A percentile compares a stretch with the other conserved stretches of the same genome.
Conservation (phyloP, 345 rosid species). For the Aurinia saxatilis region DNA sequence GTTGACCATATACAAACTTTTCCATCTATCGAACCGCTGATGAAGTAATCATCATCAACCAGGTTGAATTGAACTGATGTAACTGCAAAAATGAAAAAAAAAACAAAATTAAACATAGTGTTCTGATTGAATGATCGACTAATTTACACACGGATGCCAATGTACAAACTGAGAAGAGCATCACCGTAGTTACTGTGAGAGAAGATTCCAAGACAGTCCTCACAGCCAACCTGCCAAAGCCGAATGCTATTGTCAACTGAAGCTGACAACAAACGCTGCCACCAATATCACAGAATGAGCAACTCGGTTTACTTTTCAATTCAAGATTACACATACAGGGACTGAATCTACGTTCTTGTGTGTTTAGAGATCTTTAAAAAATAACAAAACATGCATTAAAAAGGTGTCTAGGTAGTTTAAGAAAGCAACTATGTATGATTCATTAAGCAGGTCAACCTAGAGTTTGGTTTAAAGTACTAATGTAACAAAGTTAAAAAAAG, state of each 20-base stretch:
- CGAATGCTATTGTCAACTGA: slow-evolving; percentile 72
- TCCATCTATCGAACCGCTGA: slow-evolving; percentile 84
- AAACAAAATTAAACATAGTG: not conserved
- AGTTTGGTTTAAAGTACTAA: slow-evolving; percentile 10
- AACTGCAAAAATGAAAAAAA: slow-evolving; percentile 42
- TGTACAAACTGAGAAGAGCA: not conserved
- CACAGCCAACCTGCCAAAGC: slow-evolving; percentile 56
- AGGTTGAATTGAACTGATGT: slow-evolving; percentile 85
- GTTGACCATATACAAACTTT: slow-evolving; percentile 77
- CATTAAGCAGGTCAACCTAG: not conserved
- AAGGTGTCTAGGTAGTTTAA: too few species aligned
- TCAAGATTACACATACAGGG: too few species aligned
- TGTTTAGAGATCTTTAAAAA: too few species aligned
- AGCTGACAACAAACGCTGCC: slow-evolving; percentile 72
- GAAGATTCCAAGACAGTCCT: slow-evolving; percentile 55
- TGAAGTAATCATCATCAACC: slow-evolving; percentile 56
- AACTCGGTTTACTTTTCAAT: slow-evolving; percentile 35
- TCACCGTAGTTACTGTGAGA: slow-evolving; percentile 75
- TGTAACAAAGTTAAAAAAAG: not conserved
- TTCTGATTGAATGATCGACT: not conserved
- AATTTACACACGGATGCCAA: not conserved
- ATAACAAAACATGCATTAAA: too few species aligned
- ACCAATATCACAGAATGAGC: slow-evolving; percentile 35
- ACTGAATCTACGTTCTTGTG: too few species aligned
- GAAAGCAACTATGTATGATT: not conserved